A percentile compares a stretch with the other conserved stretches of the same genome.
phyloP scores from a whole-genome alignment of 108 stramenopile genomes.

The Cyclotella distinguenda region DNA sequence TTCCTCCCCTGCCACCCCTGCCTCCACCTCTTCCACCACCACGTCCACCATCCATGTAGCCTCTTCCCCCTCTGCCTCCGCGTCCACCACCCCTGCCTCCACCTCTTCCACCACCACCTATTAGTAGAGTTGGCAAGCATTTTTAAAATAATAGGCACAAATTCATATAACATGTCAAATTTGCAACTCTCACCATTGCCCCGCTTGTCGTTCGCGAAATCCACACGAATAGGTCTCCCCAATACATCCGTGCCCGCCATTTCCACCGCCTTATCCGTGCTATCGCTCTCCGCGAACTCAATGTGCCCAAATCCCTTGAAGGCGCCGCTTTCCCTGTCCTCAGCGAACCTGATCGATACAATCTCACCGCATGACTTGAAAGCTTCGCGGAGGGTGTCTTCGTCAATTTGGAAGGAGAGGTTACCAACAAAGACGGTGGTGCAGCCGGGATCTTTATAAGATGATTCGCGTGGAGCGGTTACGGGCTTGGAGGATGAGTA shows the following conservation, averaged over 20 bases:
- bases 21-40: conserved; percentile 75
- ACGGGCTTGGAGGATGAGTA: conserved; percentile 70
- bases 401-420: conserved; percentile 92
- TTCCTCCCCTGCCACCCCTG: conserved; percentile 55
- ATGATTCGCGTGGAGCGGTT: conserved; percentile 50
- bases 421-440: conserved; percentile 96
- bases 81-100: conserved; percentile 65
- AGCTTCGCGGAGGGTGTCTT: conserved; percentile 80
- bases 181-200: conserved; percentile 52
- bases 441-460: conserved; percentile 85
- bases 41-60: conserved; percentile 69
- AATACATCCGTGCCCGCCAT: conserved; percentile 85
- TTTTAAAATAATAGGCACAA: background rate
- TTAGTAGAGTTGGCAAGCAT: too few relatives aligned
- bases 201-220: conserved; percentile 76
- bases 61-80: conserved; percentile 60
- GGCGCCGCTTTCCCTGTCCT: conserved; percentile 94
- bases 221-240: conserved; percentile 90
- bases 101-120: conserved; percentile 58
- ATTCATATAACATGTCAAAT: background rate
- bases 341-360: conserved; percentile 86
- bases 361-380: conserved; percentile 94
- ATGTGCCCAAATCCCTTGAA: conserved; percentile 98
- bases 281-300: conserved; percentile 87
- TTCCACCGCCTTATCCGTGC: conserved; percentile 85